A percentile compares a stretch with the other conserved stretches of the same genome.
Conservation (phyloP, 768 basidiomycete species). For the Hirschioporus abietinus region DNA sequence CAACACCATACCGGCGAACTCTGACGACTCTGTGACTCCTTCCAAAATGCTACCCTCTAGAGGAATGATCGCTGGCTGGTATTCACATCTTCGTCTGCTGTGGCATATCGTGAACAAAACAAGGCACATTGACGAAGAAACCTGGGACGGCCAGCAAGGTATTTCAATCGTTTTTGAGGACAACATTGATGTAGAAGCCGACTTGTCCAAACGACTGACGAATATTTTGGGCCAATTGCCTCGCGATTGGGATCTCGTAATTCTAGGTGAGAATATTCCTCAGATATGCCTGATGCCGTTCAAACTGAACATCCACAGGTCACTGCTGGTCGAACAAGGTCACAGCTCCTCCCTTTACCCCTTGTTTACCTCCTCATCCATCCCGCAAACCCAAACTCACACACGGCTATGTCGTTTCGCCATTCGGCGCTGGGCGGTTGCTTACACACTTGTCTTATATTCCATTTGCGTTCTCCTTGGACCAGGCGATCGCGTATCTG, state of each 20-base stretch:
- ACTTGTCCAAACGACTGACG: constrained; percentile 39
- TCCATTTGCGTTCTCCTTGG: constrained; percentile 72
- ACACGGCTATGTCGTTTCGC: constrained; percentile 65
- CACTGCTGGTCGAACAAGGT: constrained; percentile 78
- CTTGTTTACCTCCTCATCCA: constrained; percentile 40
- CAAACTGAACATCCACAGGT: constrained; percentile 34
- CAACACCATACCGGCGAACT: constrained; percentile 24
- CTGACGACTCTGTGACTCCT: constrained; percentile 22
- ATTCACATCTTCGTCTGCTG: constrained; percentile 57
- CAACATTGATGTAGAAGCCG: constrained; percentile 72
- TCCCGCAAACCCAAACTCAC: constrained; percentile 64
- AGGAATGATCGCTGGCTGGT: constrained; percentile 67
- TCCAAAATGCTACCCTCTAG: constrained; percentile 49
- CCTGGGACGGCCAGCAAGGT: constrained; percentile 18
- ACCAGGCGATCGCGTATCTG: constrained; percentile 69
- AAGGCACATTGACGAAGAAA: constrained; percentile 15
- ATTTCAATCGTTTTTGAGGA: constrained; percentile 65
- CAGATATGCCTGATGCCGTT: constrained; percentile 4
- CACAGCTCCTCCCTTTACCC: constrained; percentile 31
- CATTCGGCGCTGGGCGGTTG: constrained; percentile 54
- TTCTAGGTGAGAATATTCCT: constrained; percentile 44
- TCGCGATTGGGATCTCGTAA: constrained; percentile 65
- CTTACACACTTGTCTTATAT: constrained; percentile 53
- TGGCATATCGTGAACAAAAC: constrained; percentile 32
- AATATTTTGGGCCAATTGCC: constrained; percentile 51